Evolutionary conservation across 805 yeast species (phyloP), one percentile per base, ranked within the genome.

Genomic region (Saturnispora gosingensis): DNA sequence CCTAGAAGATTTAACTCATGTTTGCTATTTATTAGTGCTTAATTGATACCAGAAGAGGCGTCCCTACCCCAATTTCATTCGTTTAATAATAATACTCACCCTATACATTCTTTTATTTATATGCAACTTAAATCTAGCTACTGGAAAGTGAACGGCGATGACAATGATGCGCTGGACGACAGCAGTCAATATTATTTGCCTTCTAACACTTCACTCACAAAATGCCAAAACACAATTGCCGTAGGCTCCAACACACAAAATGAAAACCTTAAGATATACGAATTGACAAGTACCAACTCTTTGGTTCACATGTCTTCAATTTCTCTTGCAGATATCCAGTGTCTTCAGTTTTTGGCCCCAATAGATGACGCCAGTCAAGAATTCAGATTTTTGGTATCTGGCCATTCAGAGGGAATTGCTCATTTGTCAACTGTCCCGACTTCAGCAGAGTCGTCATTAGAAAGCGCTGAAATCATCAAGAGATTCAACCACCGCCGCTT

Each of bases 401-500:
- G 96, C 10, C 93, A 88, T 63, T 76, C 75, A 48, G 78, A 80
- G 53, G 97, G 97, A 2, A 69, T 76, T 50, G 87, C 82, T 0
- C 87, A 90, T 65, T 64, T 89, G 53, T 78, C 87, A 3, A 71
- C 83, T 16, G 72, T 88, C 8, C 93, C 95, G 1, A 63, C 68
- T 25, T 61, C 70, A 8, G 70, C 68, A 5, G 51, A 53, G 28
- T 30, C 56, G 2, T 74, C 60, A 3, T 64, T 67, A 22, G 64
- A 74, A 24, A 71, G 75, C 51, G 96, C 97, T 0, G 88, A 82
- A 63, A 83, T 89, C 20, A 69, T 84, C 55, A 85, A 81, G 62
- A 71, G 95, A 38, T 89, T 83, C 70, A 87, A 87, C 65, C 97
- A 89, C 68, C 70, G 75, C 48, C 82, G 82, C 58, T 89, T 83